Evolutionary conservation across 1,284 basidiomycete genomes (phyloP), one percentile per base, ranked within the genome.

Genomic region (Volvariella volvacea): DNA sequence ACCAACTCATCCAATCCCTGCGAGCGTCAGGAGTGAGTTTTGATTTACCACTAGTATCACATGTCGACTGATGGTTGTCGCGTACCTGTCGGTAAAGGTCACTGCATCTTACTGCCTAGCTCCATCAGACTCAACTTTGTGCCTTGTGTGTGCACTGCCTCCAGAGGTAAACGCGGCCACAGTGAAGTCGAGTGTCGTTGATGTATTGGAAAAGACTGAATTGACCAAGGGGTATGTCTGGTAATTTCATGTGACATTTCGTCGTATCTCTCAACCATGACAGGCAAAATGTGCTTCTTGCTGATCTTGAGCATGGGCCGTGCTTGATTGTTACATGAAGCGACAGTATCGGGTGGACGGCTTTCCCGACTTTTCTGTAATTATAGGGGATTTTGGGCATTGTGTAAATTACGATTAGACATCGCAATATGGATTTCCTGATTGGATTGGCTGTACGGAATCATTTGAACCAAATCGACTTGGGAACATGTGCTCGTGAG

Each of bases 1-100:
- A 85, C 54, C 71, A 78, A 49, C 64, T 85, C 31, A 59, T 83
- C 34, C 72, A 76, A 50, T 69, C 72, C 3, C 69, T 87, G 43
- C 74, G 76, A 38, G 68, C 75, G 6, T 71, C 72, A 46, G 83
- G 81, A 52, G 83, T 87, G 56, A 50, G 76, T 59, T n/a, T n/a
- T n/a, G n/a, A n/a, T n/a, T n/a, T n/a, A 42, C 46, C 31, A 17
- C 14, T 22, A 36, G 36, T 15, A 41, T 39, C 8, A 32, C 22
- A 34, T 16, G n/a, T 48, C 34, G 41, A 41, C 42, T 40, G 14
- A 25, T 42, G 22, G 44, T 30, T 43, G 12, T 31, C 39, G 19
- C 44, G 28, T 42, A 15, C 21, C 43, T 45, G 31, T 25, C 41
- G 17, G 21, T 19, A 15, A 55, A 83, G 81, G 65, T 83, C 31